Conservation (phyloP, 2,329 filamentous ascomycete species). For the Cladosporium halotolerans region DNA sequence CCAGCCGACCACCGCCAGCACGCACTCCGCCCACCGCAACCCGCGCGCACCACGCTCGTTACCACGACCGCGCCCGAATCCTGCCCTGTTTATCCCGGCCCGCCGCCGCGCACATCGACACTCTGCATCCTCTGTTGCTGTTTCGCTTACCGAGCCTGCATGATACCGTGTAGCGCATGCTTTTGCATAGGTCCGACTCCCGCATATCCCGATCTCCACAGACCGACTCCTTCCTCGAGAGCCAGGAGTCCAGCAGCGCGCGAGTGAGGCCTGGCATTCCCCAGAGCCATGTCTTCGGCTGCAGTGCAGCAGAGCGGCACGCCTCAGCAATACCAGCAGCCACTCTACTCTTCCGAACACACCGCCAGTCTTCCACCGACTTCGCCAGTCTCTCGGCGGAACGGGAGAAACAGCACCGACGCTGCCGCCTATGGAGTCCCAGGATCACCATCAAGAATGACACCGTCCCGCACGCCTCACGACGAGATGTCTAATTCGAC, state of each 20-base stretch:
- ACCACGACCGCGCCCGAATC: background rate
- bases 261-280: background rate
- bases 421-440: conserved; percentile 29
- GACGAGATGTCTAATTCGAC: conserved; percentile 65
- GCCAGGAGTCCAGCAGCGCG: background rate
- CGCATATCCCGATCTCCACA: background rate
- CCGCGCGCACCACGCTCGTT: background rate
- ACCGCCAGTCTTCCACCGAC: conserved; percentile 19
- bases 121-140: conserved; percentile 5
- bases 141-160: conserved; percentile 4
- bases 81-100: conserved; percentile 5
- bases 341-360: conserved; percentile 17
- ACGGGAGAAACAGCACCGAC: conserved; percentile 30
- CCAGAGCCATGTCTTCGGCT: conserved; percentile 26
- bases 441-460: conserved; percentile 37
- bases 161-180: conserved; percentile 8
- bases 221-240: background rate
- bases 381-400: conserved; percentile 33
- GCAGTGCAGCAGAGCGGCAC: conserved; percentile 26
- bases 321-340: conserved; percentile 22
- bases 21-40: too few relatives aligned
- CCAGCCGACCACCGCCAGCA: background rate
- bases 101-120: conserved; percentile 6
- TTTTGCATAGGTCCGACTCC: background rate
- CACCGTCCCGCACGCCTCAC: conserved; percentile 37